phyloP scores from a whole-genome alignment of 2,329 filamentous ascomycete genomes.

The Colletotrichum lupini region DNA sequence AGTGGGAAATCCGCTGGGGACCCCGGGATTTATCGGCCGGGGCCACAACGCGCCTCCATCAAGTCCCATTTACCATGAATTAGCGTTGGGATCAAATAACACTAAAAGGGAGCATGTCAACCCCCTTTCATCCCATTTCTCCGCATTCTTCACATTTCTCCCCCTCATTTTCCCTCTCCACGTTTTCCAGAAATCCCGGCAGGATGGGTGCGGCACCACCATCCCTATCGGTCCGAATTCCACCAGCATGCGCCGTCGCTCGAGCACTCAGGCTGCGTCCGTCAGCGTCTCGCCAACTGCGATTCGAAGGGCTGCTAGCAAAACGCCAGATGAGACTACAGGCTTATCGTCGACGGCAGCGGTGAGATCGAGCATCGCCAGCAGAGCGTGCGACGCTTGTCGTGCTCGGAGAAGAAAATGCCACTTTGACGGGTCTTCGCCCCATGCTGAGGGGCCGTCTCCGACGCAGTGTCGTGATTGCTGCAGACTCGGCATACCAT shows the following conservation, averaged over 20 bases:
- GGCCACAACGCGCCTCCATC: not conserved
- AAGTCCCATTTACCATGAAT: not conserved
- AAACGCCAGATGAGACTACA: constrained; percentile 3
- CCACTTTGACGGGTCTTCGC: constrained; percentile 24
- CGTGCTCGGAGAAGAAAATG: constrained; percentile 40
- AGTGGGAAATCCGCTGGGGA: constrained; percentile 3
- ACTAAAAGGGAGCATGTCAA: constrained; percentile 1
- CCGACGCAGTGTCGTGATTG: constrained; percentile 36
- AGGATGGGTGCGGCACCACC: not conserved
- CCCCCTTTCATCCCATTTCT: constrained; percentile 20
- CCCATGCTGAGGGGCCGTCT: not conserved
- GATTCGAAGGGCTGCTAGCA: constrained; percentile 4
- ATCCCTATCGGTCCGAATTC: not conserved
- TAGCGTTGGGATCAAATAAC: not conserved
- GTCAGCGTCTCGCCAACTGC: constrained; percentile 5
- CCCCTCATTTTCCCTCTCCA: constrained; percentile 18
- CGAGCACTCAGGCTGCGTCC: constrained; percentile 1
- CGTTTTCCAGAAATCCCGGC: constrained; percentile 17
- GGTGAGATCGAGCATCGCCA: constrained; percentile 30
- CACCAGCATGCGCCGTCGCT: constrained; percentile 27
- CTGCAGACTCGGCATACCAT: constrained; percentile 37
- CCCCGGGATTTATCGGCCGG: constrained; percentile 21
- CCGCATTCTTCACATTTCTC: constrained; percentile 32
- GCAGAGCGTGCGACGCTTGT: constrained; percentile 41
- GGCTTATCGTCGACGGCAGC: not conserved